A percentile compares a stretch with the other conserved stretches of the same genome.
phyloP scores from a whole-genome alignment of 78 protist species.

The Speleostelium caveatum region DNA sequence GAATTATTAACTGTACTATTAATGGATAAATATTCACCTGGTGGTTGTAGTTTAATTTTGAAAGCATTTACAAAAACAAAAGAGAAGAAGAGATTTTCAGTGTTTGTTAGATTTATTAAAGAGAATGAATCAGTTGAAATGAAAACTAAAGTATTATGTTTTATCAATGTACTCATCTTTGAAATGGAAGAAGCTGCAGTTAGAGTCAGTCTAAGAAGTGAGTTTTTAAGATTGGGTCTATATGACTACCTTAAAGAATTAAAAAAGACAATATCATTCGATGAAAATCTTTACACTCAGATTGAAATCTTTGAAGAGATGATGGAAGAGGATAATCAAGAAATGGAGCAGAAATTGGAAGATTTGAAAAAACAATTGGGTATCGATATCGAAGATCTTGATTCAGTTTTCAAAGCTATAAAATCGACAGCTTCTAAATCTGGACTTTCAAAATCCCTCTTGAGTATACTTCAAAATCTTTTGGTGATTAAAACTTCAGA shows the following conservation, averaged over 20 bases:
- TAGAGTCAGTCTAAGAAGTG: slow-evolving; percentile 35
- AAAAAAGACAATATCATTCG: slow-evolving; percentile 13
- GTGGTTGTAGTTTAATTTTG: slow-evolving; percentile 54
- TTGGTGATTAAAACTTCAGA: slow-evolving; percentile 41
- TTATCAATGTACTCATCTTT: slow-evolving; percentile 62
- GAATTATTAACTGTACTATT: slow-evolving; percentile 59
- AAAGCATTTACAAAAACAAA: slow-evolving; percentile 63
- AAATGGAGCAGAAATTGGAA: slow-evolving; percentile 46
- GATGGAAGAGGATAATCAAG: slow-evolving; percentile 69
- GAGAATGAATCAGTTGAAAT: slow-evolving; percentile 64
- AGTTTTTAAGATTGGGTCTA: slow-evolving; percentile 50
- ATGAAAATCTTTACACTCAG: slow-evolving; percentile 31
- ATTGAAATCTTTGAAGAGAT: slow-evolving; percentile 75
- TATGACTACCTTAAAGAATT: slow-evolving; percentile 21
- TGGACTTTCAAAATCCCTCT: slow-evolving; percentile 8
- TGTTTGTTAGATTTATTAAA: slow-evolving; percentile 45
- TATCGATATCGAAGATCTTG: slow-evolving; percentile 54
- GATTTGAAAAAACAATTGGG: slow-evolving; percentile 51
- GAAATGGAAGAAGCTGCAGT: slow-evolving; percentile 62
- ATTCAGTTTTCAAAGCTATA: slow-evolving; percentile 42
- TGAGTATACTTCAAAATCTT: slow-evolving; percentile 42
- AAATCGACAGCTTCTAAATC: slow-evolving; percentile 22
- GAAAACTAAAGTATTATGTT: slow-evolving; percentile 72
- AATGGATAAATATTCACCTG: slow-evolving; percentile 67
- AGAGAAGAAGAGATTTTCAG: slow-evolving; percentile 61